These are phyloP conservation scores for Erucastrum elatum DNA, from an alignment of 345 rosid species.

Conservation along the genomic window DNA sequence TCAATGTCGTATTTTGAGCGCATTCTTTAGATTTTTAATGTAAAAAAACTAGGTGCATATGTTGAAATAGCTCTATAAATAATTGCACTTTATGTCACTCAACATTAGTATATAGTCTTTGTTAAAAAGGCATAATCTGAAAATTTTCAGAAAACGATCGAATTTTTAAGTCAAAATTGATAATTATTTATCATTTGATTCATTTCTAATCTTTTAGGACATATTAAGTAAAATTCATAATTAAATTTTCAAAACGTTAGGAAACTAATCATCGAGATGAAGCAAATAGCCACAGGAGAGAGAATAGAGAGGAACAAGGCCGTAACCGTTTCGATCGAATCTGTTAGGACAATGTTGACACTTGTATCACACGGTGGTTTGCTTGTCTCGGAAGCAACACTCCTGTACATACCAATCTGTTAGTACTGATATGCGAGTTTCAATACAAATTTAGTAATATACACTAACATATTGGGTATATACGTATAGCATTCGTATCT, in stretches of 20 bases:
- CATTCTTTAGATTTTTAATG: neutral
- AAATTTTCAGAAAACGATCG: too few relatives aligned
- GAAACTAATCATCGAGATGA: neutral
- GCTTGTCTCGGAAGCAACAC: neutral
- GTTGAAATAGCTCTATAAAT: neutral
- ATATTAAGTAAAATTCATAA: neutral
- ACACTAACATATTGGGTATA: too few relatives aligned
- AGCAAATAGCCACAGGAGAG: neutral
- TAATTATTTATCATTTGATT: too few relatives aligned
- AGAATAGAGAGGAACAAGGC: neutral
- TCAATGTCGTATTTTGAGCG: neutral
- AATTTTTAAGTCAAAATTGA: too few relatives aligned
- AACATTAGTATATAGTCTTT: too few relatives aligned
- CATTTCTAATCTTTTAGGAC: too few relatives aligned
- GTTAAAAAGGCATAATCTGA: too few relatives aligned
- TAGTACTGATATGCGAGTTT: too few relatives aligned
- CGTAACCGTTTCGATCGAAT: neutral
- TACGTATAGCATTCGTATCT: too few relatives aligned
- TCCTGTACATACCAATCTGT: too few relatives aligned
- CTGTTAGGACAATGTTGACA: neutral
- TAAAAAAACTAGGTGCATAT: neutral
- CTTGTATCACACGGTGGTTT: neutral
- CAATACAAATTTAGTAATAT: too few relatives aligned
- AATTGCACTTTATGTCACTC: neutral
- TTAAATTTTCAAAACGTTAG: neutral